Evolutionary conservation across 148 eudicot genomes (phyloP), one percentile per base, ranked within the genome.

Genomic region (Euryodendron excelsum): DNA sequence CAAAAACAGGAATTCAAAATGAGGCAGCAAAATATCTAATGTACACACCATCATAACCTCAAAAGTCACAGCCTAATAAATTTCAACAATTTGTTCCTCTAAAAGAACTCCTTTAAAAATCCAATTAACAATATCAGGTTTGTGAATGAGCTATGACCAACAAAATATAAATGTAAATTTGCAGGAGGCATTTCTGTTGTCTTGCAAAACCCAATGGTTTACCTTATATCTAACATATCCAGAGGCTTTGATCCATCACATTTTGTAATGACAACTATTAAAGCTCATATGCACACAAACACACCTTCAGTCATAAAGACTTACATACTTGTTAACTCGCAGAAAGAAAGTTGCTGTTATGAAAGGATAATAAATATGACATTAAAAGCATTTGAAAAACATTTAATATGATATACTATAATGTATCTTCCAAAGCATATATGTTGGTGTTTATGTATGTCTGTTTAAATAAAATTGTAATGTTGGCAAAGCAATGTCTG

Each of bases 1-100:
- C 37, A 56, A 56, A 76, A 31, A 45, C 1, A 27, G 62, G 36
- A 50, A 63, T 74, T 37, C 71, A n/a, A 71, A 74, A 48, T 5
- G 13, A 1, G 2, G 11, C 37, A 48, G 27, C 7, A 45, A 45
- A 69, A 15, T 69, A 27, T 14, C 33, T 15, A 15, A 44, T 45
- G 28, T 37, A 13, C 50, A 27, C 68, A 34, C 23, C 52, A 31
- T 1, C 23, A 37, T 52, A 28, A 44, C 50, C 18, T 48, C 64
- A 64, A 30, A 34, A 4, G 27, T 17, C 20, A 60, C 44, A 34
- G n/a, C 18, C 28, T 50, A 68, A 58, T 30, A 47, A 41, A 77
- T 4, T 64, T 23, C 34, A 20, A 50, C 21, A 27, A 39, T 20
- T 71, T 13, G 5, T 59, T 59, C 67, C 25, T 74, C 23, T 27